Evolutionary conservation across 371 early-diverging fungal species (phyloP).

Genomic region (Nematocida sp.): DNA sequence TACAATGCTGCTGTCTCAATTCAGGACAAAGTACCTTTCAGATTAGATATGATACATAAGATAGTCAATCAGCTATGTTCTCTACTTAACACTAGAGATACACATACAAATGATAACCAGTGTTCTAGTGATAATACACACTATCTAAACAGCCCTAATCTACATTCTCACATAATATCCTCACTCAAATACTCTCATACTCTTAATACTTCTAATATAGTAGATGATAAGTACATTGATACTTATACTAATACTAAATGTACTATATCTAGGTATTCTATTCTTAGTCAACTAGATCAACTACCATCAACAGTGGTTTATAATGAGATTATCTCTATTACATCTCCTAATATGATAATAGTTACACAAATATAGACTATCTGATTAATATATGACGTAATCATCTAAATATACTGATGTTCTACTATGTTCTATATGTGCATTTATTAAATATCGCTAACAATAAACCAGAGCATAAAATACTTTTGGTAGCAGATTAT

Average conservation of each 20-base stretch:
- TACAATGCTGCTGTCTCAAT: neutral
- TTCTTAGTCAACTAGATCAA: neutral
- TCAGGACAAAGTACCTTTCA: neutral
- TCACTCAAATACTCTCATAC: neutral
- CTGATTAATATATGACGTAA: too few species aligned
- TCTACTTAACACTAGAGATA: neutral
- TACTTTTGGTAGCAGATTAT: too few species aligned
- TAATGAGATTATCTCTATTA: neutral
- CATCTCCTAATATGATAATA: too few species aligned
- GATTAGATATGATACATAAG: neutral
- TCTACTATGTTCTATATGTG: too few species aligned
- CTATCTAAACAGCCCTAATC: neutral
- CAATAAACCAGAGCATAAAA: too few species aligned
- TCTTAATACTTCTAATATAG: neutral
- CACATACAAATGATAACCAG: neutral
- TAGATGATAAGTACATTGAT: conserved; percentile 1
- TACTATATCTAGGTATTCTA: neutral
- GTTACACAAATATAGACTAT: too few species aligned
- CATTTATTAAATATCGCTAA: too few species aligned
- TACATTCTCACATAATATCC: neutral
- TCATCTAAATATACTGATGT: too few species aligned
- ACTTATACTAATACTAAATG: neutral
- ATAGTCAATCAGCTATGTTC: neutral
- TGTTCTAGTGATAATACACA: neutral
- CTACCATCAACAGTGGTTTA: neutral